Evolutionary conservation across 352 stramenopile genomes (phyloP).

Genomic region (Phytopythium mirpurense): DNA sequence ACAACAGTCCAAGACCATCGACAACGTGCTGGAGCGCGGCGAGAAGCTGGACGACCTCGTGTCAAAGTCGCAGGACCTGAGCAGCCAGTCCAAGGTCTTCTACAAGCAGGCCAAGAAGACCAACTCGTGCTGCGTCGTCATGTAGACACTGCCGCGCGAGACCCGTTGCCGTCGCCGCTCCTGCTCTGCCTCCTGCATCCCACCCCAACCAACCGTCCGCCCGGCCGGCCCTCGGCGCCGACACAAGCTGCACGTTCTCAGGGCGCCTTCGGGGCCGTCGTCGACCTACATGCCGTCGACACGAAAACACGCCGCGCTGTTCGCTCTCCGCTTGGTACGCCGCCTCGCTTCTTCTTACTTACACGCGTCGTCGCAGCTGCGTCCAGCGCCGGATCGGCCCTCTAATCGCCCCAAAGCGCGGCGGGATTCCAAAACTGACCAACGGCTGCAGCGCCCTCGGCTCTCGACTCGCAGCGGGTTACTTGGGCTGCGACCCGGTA

Average conservation of each 20-base stretch:
- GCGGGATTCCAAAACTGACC: background rate
- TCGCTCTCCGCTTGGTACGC: background rate
- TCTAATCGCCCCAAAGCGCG: background rate
- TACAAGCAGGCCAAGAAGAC: conserved; percentile 99
- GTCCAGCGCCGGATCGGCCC: background rate
- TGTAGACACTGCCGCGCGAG: conserved; percentile 44
- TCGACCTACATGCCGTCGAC: background rate
- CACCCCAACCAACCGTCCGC: too few species aligned
- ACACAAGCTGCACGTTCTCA: background rate
- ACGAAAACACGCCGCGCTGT: background rate
- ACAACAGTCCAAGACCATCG: conserved; percentile 95
- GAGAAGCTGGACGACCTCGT: conserved; percentile 99
- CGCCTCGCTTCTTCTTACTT: background rate
- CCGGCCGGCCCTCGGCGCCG: background rate
- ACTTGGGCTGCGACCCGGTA: conserved; percentile 28
- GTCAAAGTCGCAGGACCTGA: conserved; percentile 97
- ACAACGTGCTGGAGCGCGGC: conserved; percentile 97
- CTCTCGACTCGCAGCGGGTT: background rate
- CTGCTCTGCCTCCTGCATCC: background rate
- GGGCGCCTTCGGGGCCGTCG: background rate
- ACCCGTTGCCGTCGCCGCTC: conserved; percentile 10
- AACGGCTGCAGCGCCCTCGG: background rate
- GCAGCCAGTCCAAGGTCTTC: conserved; percentile 99
- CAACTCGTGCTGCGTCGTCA: conserved; percentile 97
- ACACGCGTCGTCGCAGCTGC: background rate